Conservation (phyloP, 805 yeast genomes). For the Kazachstania psychrophila region DNA sequence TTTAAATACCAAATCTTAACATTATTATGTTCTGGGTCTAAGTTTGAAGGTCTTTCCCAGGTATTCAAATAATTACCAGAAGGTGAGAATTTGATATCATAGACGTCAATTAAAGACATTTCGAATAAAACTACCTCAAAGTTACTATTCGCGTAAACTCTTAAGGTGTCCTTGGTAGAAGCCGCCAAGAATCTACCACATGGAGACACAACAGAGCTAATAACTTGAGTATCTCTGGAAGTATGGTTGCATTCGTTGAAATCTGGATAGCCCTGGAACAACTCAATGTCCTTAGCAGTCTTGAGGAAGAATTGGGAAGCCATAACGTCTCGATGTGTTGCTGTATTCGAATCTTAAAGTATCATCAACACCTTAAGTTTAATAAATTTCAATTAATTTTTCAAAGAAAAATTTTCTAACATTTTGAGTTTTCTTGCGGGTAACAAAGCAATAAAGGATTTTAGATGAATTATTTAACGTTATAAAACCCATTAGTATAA, state of each 20-base stretch:
- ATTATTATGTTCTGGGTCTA: slow-evolving; percentile 66
- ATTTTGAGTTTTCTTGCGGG: no score
- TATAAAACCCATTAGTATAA: no score
- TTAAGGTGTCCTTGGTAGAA: slow-evolving; percentile 22
- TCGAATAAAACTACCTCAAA: slow-evolving; percentile 17
- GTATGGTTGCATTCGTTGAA: slow-evolving; percentile 21
- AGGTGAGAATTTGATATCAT: slow-evolving; percentile 85
- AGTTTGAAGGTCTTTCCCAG: slow-evolving; percentile 81
- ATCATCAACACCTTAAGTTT: no score
- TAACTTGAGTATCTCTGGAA: slow-evolving; percentile 13
- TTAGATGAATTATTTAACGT: no score
- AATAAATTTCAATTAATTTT: no score
- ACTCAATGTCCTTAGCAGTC: slow-evolving; percentile 28
- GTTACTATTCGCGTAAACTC: slow-evolving; percentile 22
- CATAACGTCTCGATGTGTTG: no score
- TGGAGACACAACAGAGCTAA: slow-evolving; percentile 26
- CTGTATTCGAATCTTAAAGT: no score
- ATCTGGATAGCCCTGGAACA: slow-evolving; percentile 29
- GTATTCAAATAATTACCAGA: slow-evolving; percentile 71
- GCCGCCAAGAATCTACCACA: slow-evolving; percentile 30
- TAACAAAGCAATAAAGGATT: no score
- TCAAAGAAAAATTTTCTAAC: no score
- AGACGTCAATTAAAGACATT: slow-evolving; percentile 49
- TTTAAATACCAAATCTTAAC: slow-evolving; percentile 63
- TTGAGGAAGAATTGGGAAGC: slow-evolving; percentile 30